These are phyloP conservation scores for Tolypocladium sp. DNA, from an alignment of 2,329 filamentous ascomycete species.

Conservation along the genomic window DNA sequence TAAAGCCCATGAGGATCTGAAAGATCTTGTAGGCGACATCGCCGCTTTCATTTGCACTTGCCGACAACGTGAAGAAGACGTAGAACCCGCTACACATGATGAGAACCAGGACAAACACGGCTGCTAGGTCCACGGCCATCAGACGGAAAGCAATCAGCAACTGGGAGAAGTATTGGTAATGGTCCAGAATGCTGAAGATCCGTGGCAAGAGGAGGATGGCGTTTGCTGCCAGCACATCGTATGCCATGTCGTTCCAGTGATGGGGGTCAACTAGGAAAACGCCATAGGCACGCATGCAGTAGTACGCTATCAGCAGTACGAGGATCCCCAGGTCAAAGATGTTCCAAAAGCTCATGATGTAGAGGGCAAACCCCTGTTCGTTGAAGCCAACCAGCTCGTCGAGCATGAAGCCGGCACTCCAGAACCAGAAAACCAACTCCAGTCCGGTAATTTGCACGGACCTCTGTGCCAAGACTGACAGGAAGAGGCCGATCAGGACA, in stretches of 20 bases:
- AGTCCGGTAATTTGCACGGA: slow-evolving; percentile 74
- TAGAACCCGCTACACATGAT: slow-evolving; percentile 93
- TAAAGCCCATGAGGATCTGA: slow-evolving; percentile 92
- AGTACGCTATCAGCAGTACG: slow-evolving; percentile 77
- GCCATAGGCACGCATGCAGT: slow-evolving; percentile 80
- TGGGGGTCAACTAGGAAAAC: slow-evolving; percentile 72
- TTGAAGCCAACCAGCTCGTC: slow-evolving; percentile 95
- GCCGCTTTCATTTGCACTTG: slow-evolving; percentile 57
- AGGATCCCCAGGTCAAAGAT: slow-evolving; percentile 88
- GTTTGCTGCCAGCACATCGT: slow-evolving; percentile 87
- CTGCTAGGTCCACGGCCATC: slow-evolving; percentile 84
- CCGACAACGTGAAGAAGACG: slow-evolving; percentile 82
- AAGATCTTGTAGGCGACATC: slow-evolving; percentile 86
- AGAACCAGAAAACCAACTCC: slow-evolving; percentile 92
- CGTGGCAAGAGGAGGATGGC: slow-evolving; percentile 84
- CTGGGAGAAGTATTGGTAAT: slow-evolving; percentile 94
- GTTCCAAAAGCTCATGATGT: slow-evolving; percentile 98
- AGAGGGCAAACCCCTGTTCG: slow-evolving; percentile 91
- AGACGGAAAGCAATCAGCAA: slow-evolving; percentile 87
- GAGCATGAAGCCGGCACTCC: slow-evolving; percentile 94
- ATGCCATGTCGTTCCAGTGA: slow-evolving; percentile 73
- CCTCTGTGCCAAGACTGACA: slow-evolving; percentile 69
- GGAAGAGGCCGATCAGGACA: slow-evolving; percentile 73
- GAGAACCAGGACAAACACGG: slow-evolving; percentile 73
- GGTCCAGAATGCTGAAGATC: slow-evolving; percentile 86